Conservation (phyloP, 768 basidiomycete genomes). For the Kwoniella mangroviensis region DNA sequence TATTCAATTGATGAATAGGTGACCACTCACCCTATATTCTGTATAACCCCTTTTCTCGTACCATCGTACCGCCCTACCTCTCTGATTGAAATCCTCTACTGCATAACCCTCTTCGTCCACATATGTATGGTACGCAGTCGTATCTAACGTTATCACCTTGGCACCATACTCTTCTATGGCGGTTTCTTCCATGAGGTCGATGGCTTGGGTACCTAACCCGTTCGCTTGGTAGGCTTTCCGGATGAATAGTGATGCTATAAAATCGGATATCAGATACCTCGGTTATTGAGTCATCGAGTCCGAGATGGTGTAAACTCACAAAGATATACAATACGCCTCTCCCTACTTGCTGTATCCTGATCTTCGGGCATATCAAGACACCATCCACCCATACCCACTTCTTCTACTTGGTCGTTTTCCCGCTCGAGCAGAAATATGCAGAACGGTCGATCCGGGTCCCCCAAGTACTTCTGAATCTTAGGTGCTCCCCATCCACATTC, state of each 20-base stretch:
- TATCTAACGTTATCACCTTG: slow-evolving; percentile 37
- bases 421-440: slow-evolving; percentile 24
- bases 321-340: slow-evolving; percentile 19
- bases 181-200: slow-evolving; percentile 34
- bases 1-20: neutral
- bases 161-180: slow-evolving; percentile 31
- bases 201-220: slow-evolving; percentile 26
- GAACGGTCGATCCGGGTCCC: slow-evolving; percentile 18
- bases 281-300: neutral
- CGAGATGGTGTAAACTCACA: slow-evolving; percentile 26
- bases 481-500: slow-evolving; percentile 43
- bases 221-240: slow-evolving; percentile 24
- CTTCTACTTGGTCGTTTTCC: slow-evolving; percentile 14
- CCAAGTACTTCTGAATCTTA: slow-evolving; percentile 15
- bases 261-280: neutral
- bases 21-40: slow-evolving; percentile 31
- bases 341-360: slow-evolving; percentile 29
- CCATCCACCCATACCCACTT: slow-evolving; percentile 47
- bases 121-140: slow-evolving; percentile 27
- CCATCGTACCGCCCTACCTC: slow-evolving; percentile 24
- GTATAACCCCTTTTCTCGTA: slow-evolving; percentile 33
- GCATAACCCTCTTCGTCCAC: neutral
- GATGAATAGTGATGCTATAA: slow-evolving; percentile 44
- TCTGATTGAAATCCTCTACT: slow-evolving; percentile 12
- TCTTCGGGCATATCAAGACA: slow-evolving; percentile 30